These are phyloP conservation scores for Chionographis japonica DNA, from an alignment of 106 monocot species.

Conservation along the genomic window DNA sequence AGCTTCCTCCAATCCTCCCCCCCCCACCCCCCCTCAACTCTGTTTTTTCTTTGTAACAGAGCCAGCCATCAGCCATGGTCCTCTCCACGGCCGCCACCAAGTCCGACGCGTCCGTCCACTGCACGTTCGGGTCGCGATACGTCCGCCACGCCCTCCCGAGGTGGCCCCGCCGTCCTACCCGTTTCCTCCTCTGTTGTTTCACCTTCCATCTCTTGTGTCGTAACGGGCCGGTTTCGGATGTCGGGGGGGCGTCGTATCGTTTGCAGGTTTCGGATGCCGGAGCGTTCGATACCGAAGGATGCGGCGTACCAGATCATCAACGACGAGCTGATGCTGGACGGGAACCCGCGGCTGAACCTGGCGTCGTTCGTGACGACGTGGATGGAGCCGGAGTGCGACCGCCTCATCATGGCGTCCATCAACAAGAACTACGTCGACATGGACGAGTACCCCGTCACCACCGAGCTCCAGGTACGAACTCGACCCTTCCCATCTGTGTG, in stretches of 20 bases:
- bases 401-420: constrained; percentile 68
- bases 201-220: background rate
- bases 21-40: too few species aligned
- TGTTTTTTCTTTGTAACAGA: too few species aligned
- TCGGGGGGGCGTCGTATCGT: too few species aligned
- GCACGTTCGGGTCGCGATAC: constrained; percentile 61
- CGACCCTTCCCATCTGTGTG: too few species aligned
- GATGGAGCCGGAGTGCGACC: constrained; percentile 98
- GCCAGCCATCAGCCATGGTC: constrained; percentile 16
- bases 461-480: constrained; percentile 73
- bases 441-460: constrained; percentile 92
- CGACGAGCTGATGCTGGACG: constrained; percentile 93
- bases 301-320: constrained; percentile 89
- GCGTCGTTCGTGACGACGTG: constrained; percentile 94
- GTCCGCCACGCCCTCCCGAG: constrained; percentile 57
- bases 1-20: too few species aligned
- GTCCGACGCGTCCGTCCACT: constrained; percentile 40
- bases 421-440: constrained; percentile 98
- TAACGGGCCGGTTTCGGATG: constrained; percentile 26
- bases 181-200: background rate
- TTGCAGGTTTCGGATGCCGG: constrained; percentile 27
- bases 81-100: constrained; percentile 26
- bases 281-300: constrained; percentile 78
- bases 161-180: background rate
- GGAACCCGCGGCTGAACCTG: constrained; percentile 86